phyloP scores from a whole-genome alignment of 176 grass and related monocot species.

The Cenchrus americanus region DNA sequence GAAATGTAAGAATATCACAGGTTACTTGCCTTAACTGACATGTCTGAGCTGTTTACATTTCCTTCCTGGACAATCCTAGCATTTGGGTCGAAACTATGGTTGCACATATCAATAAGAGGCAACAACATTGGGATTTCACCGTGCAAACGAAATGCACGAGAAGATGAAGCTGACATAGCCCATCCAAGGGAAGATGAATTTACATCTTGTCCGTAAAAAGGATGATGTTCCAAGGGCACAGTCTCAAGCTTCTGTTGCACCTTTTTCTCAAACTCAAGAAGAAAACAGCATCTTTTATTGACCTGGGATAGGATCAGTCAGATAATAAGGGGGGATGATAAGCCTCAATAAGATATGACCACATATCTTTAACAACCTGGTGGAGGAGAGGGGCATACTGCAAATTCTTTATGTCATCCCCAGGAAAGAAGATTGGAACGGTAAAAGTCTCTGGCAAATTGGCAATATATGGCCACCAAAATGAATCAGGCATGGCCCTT shows the following conservation, averaged over 20 bases:
- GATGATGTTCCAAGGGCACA: constrained; percentile 54
- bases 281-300: constrained; percentile 91
- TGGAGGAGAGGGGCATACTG: constrained; percentile 87
- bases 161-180: constrained; percentile 92
- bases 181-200: constrained; percentile 88
- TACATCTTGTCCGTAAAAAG: constrained; percentile 84
- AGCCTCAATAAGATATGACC: constrained; percentile 11
- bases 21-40: constrained; percentile 81
- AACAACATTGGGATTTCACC: constrained; percentile 91
- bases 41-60: constrained; percentile 66
- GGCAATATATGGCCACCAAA: constrained; percentile 95
- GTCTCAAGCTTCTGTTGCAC: constrained; percentile 49
- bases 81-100: constrained; percentile 88
- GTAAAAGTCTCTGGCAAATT: constrained; percentile 85
- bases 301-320: constrained; percentile 62
- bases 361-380: constrained; percentile 58
- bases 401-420: constrained; percentile 86
- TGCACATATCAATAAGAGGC: constrained; percentile 98
- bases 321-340: constrained; percentile 27
- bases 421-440: constrained; percentile 75
- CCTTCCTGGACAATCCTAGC: constrained; percentile 85
- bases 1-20: not conserved
- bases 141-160: constrained; percentile 88
- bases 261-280: constrained; percentile 81
- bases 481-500: constrained; percentile 66